Conservation (phyloP, 225 moss, liverwort and hornwort genomes). For the Marchantia paleacea region DNA sequence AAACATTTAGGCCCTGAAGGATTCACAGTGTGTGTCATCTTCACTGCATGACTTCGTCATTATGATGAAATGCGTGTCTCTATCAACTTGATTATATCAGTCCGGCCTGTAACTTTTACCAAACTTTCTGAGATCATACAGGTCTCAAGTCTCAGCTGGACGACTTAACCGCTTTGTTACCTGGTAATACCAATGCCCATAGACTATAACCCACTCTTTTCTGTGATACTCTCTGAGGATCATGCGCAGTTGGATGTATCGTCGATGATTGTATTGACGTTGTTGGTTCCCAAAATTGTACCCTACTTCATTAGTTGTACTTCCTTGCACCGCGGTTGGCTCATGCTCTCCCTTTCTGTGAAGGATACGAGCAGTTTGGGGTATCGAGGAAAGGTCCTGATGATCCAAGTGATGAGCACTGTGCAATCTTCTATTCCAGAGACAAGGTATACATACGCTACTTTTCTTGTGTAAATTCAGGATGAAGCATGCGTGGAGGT, state of each 20-base stretch:
- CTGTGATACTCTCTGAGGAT: neutral
- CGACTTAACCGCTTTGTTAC: constrained; percentile 41
- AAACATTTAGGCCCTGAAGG: neutral
- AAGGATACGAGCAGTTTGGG: constrained; percentile 57
- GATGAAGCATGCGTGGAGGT: neutral
- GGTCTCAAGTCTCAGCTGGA: constrained; percentile 53
- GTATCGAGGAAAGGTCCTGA: constrained; percentile 48
- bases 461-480: neutral
- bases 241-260: neutral
- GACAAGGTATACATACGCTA: constrained; percentile 30
- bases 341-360: neutral
- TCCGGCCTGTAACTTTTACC: neutral
- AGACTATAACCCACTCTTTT: neutral
- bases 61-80: neutral
- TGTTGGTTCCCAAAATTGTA: neutral
- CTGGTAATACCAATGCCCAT: constrained; percentile 21
- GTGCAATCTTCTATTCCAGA: constrained; percentile 42
- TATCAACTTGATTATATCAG: neutral
- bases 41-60: neutral
- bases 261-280: neutral
- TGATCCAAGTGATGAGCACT: constrained; percentile 54
- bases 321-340: neutral
- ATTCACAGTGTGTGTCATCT: neutral
- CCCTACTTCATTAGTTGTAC: neutral
- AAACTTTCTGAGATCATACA: constrained; percentile 10